Evolutionary conservation across 257 asterid genomes (phyloP).

Genomic region (Solanum tarijense): DNA sequence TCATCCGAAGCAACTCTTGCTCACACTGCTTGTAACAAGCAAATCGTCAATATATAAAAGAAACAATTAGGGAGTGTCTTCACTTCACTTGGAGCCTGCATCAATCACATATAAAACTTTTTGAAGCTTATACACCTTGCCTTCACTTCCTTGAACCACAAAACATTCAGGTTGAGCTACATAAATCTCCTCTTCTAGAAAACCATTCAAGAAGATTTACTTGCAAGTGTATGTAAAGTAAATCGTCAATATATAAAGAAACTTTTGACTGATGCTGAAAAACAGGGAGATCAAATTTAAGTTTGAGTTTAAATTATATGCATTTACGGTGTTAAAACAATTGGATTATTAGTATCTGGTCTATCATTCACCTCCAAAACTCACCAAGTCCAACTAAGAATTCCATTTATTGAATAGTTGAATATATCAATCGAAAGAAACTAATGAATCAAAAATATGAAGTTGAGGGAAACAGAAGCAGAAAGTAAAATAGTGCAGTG

Average conservation of each 20-base stretch:
- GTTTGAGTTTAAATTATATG: neutral
- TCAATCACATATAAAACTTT: too few relatives aligned
- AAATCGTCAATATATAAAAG: too few relatives aligned
- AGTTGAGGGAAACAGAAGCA: neutral
- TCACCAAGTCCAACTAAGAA: neutral
- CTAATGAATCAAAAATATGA: neutral
- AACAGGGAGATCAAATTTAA: neutral
- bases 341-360: neutral
- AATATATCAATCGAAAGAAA: neutral
- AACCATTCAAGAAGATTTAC: neutral
- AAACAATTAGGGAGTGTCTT: too few relatives aligned
- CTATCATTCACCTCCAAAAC: neutral
- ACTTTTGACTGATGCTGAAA: neutral
- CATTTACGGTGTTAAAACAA: neutral
- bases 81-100: too few relatives aligned
- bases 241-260: neutral
- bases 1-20: neutral
- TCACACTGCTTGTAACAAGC: too few relatives aligned
- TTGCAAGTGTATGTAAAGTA: neutral
- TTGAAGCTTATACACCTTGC: too few relatives aligned
- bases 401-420: neutral
- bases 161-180: too few relatives aligned
- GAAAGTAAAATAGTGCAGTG: neutral
- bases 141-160: too few relatives aligned
- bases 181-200: too few relatives aligned